Evolutionary conservation across 495 filamentous ascomycete species (phyloP), one percentile per base, ranked within the genome.

Genomic region (Choiromyces venosus): DNA sequence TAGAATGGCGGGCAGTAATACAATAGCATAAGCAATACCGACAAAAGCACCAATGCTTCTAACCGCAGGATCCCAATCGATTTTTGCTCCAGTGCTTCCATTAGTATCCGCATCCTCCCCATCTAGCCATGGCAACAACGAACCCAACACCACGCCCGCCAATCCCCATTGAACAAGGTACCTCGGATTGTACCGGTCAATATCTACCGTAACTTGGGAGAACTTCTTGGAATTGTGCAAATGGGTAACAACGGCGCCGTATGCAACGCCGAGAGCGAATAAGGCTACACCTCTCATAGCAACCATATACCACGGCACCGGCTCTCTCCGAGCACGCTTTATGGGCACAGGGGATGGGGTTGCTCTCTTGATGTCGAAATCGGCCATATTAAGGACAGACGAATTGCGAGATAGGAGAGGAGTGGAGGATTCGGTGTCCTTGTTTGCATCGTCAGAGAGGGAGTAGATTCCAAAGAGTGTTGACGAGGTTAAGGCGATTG

Each of bases 1-100:
- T 65, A 70, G n/a, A 66, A 29, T n/a, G n/a, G 66, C 66, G 46
- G 33, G 21, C 42, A 29, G 61, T 37, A 67, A 65, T 86, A 94
- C 91, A 85, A 99, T 97, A 25, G 95, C 95, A 85, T 97, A 98
- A 29, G 93, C 93, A 82, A 99, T 95, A 18, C 95, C 95, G 36
- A 97, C 89, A 83, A 99, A 97, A 21, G 93, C 93, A 46, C 95
- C 96, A 61, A 98, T 89, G 73, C 93, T 92, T 70, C 95, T 86
- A 29, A 97, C 88, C 14, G 91, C 91, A 39, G 91, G 87, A 56
- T 89, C 89, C 94, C 93, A 97, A 73, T 93, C 91, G 1, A 87
- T 85, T n/a, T 84, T 85, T 21, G 12, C 16, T 33, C 52, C 4
- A 33, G 25, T 29, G 25, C 25, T 6, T n/a, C 72, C 72, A 35